Evolutionary conservation across 768 basidiomycete species (phyloP), one percentile per base, ranked within the genome.

Genomic region (Kwoniella dejecticola): DNA sequence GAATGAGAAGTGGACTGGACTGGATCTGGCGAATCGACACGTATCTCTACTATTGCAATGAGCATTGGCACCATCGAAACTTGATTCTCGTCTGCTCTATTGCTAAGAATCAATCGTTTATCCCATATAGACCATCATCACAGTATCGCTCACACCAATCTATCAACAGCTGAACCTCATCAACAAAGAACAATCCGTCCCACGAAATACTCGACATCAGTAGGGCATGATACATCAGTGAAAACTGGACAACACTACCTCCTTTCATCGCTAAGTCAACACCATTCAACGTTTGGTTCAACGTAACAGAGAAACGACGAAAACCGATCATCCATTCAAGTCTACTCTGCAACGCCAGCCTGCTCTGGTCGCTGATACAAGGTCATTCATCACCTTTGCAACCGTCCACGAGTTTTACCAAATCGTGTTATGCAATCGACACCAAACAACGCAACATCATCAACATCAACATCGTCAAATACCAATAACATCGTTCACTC

Each of bases 361-460:
- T 8, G 8, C 36, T 38, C 17, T 19, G 44, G n/a, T n/a, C n/a
- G n/a, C n/a, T n/a, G n/a, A n/a, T n/a, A 17, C 17, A 45, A n/a
- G 12, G n/a, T 12, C 15, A 11, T 17, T n/a, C 44, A 24, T n/a
- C 44, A 12, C 44, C n/a, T n/a, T 11, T n/a, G n/a, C n/a, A 47
- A 47, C 13, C 8, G 15, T 48, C 46, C 15, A 48, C 15, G n/a
- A 11, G 12, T 24, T 21, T 21, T 6, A 44, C 42, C 13, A 30
- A 27, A 50, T 17, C 48, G 30, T 30, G 48, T 50, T 50, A 50
- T 50, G 48, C 48, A 50, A 50, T 50, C 48, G 48, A 30, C 31
- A 29, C 33, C 13, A 15, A 29, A 50, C 30, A 27, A 13, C 17
- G 17, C 29, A 50, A n/a, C 27, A 30, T 31, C 29, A 26, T n/a